Base-by-base conservation (phyloP, 768 basidiomycete species). In the Tylopilus balloui region DNA sequence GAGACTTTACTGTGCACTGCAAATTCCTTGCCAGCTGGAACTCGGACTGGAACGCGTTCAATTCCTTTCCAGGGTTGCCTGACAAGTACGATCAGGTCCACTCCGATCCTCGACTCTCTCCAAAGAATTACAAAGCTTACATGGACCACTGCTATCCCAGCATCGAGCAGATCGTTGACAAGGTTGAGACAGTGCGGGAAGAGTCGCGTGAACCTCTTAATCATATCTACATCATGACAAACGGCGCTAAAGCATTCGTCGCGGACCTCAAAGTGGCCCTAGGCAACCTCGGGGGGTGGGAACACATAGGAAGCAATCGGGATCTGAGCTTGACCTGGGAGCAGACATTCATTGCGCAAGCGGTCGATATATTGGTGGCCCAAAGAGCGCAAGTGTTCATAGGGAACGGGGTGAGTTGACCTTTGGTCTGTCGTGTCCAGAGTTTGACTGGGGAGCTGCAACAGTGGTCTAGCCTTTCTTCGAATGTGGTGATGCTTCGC, bases 301-400 rank as follows among this genome's bases (percentile, higher is more conserved):
- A 63, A 20, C 52, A 59, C 14, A 62, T 78, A 6, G 59, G 58
- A 49, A 76, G 69, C 47, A 73, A 65, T 43, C 56, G 64, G 17
- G 77, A 79, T 45, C 47, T 80, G 42, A 51, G 43, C 25, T 42
- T 78, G 21, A 70, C 64, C 4, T 60, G 59, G 58, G 73, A 76
- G 53, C 72, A 79, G 56, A 60, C 61, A 45, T 73, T 68, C 38
- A 70, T 75, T n/a, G 64, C 64, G 0, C 73, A 76, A 56, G 73
- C 72, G 38, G 53, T 78, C 31, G 78, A 80, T 52, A 80, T 80
- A 75, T 60, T 71, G 11, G 67, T 78, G 34, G 76, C 72, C 2
- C 60, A 70, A 50, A 62, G 66, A 45, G 76, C 76, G 6, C 74
- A 78, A 46, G 67, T 72, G 21, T 74, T 80, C 57, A 62, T 78